phyloP scores from a whole-genome alignment of 169 alveolate genomes.

The Plasmodium knowlesi region DNA sequence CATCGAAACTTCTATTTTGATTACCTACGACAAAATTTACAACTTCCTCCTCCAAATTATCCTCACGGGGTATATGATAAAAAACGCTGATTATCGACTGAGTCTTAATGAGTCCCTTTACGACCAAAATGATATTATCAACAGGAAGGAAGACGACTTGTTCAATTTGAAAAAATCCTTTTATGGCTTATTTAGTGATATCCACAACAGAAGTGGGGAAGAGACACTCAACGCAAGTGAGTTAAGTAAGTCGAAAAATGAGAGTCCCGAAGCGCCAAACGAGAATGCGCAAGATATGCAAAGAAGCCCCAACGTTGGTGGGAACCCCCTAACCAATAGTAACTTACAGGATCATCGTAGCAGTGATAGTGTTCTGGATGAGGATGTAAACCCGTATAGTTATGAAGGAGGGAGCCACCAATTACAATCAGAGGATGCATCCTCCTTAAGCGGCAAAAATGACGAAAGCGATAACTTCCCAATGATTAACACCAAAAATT shows the following conservation, averaged over 20 bases:
- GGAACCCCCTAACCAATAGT: neutral
- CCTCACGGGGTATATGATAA: slow-evolving; percentile 87
- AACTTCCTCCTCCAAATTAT: slow-evolving; percentile 82
- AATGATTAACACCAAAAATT: slow-evolving; percentile 69
- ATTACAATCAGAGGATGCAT: neutral
- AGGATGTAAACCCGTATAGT: neutral
- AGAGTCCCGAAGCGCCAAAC: neutral
- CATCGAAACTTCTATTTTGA: slow-evolving; percentile 85
- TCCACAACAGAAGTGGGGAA: neutral
- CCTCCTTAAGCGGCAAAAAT: neutral
- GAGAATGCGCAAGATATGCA: neutral
- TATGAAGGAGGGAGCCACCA: neutral
- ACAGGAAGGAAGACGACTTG: slow-evolving; percentile 24
- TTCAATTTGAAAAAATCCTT: slow-evolving; percentile 56
- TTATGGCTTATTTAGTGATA: slow-evolving; percentile 41
- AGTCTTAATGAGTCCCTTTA: slow-evolving; percentile 79
- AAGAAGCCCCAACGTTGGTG: neutral
- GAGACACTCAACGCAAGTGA: slow-evolving; percentile 24
- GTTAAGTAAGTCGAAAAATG: neutral
- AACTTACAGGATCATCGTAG: neutral
- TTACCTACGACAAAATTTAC: slow-evolving; percentile 84
- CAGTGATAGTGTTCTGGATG: neutral
- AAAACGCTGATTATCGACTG: slow-evolving; percentile 86
- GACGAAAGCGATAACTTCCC: slow-evolving; percentile 32
- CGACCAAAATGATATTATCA: slow-evolving; percentile 28